Conservation (phyloP, 768 basidiomycete genomes). For the Hygrophoropsis aurantiaca region DNA sequence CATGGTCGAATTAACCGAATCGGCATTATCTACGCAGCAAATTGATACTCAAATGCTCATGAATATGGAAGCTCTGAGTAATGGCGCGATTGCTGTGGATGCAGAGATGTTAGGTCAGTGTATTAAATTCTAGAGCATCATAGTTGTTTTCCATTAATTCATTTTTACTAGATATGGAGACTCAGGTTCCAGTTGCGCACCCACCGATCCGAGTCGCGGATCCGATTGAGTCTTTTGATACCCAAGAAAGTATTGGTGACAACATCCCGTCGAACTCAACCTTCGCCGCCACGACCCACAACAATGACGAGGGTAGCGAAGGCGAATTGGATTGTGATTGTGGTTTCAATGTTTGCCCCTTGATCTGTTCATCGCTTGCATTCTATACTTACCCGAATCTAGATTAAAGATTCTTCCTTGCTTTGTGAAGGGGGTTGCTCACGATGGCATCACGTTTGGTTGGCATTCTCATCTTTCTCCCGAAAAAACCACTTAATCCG, state of each 20-base stretch:
- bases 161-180: conserved; percentile 29
- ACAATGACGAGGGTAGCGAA: conserved; percentile 25
- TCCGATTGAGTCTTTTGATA: conserved; percentile 18
- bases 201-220: conserved; percentile 9
- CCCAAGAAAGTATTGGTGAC: background rate
- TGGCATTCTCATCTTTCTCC: conserved; percentile 15
- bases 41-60: conserved; percentile 42
- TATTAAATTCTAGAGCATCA: background rate
- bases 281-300: conserved; percentile 4
- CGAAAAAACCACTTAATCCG: background rate
- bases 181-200: conserved; percentile 19
- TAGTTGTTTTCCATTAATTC: background rate
- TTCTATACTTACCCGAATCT: background rate
- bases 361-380: background rate
- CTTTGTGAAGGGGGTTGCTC: conserved; percentile 75
- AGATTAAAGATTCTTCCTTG: conserved; percentile 58
- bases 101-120: conserved; percentile 49
- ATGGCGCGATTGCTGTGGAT: conserved; percentile 26
- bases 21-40: conserved; percentile 22
- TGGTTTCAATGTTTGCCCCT: conserved; percentile 50
- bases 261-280: background rate
- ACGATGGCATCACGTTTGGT: conserved; percentile 80
- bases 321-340: conserved; percentile 67
- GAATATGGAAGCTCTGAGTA: conserved; percentile 21
- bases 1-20: conserved; percentile 12